Conservation (phyloP, 495 filamentous ascomycete genomes). For the Hypoxylon trugodes region DNA sequence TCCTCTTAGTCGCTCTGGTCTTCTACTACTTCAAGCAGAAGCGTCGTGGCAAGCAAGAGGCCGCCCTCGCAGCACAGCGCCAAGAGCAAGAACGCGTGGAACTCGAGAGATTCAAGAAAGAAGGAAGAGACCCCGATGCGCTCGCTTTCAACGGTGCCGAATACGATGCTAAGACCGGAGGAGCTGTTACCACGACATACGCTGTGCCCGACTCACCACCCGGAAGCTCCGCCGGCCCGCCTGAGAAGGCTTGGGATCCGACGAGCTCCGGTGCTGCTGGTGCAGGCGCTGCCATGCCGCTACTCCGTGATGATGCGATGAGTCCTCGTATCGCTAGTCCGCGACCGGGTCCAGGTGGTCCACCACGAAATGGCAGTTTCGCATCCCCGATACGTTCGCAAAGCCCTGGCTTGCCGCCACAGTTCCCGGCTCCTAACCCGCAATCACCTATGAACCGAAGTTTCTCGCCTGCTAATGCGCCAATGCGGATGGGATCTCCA, state of each 20-base stretch:
- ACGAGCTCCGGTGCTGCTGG: conserved; percentile 38
- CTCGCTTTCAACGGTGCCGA: conserved; percentile 51
- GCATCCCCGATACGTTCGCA: conserved; percentile 35
- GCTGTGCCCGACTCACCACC: conserved; percentile 49
- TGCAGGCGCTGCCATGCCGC: conserved; percentile 44
- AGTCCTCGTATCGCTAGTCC: conserved; percentile 38
- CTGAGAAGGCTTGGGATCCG: conserved; percentile 42
- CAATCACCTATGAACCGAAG: conserved; percentile 40
- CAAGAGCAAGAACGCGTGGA: conserved; percentile 69
- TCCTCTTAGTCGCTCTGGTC: conserved; percentile 55
- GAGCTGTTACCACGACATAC: conserved; percentile 39
- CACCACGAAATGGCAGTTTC: conserved; percentile 32
- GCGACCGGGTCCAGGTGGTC: conserved; percentile 10
- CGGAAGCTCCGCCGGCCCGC: conserved; percentile 36
- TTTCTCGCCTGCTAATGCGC: conserved; percentile 41
- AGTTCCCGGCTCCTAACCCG: conserved; percentile 20
- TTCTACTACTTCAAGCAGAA: conserved; percentile 75
- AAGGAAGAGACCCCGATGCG: conserved; percentile 56
- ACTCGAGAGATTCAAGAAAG: conserved; percentile 62
- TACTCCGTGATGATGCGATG: conserved; percentile 43
- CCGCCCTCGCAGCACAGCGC: conserved; percentile 62
- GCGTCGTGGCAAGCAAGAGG: conserved; percentile 69
- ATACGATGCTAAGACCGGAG: conserved; percentile 47
- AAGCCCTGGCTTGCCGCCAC: conserved; percentile 37
- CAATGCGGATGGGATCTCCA: conserved; percentile 40